phyloP scores from a whole-genome alignment of 2,329 filamentous ascomycete species.

The Fusarium chaquense region DNA sequence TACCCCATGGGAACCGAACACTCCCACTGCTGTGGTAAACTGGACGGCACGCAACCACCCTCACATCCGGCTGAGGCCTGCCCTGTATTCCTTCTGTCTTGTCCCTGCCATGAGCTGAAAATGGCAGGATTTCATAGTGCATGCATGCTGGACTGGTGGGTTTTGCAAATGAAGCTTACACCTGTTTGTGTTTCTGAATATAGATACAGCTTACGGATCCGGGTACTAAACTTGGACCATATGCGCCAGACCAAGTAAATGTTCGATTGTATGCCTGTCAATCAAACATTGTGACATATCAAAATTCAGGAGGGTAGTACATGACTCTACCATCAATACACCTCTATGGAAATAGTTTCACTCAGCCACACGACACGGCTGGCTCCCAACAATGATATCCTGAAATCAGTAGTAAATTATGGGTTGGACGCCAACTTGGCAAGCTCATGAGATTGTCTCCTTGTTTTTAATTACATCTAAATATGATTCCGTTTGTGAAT shows the following conservation, averaged over 20 bases:
- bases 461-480: neutral
- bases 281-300: neutral
- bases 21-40: constrained; percentile 21
- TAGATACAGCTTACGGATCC: neutral
- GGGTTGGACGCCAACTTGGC: neutral
- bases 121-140: constrained; percentile 15
- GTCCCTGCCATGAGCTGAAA: constrained; percentile 6
- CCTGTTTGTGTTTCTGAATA: neutral
- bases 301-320: no score
- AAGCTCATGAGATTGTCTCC: neutral
- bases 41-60: constrained; percentile 16
- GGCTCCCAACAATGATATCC: neutral
- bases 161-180: neutral
- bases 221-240: neutral
- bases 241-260: neutral
- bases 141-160: neutral
- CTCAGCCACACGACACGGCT: neutral
- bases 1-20: neutral
- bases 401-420: neutral
- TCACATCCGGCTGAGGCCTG: constrained; percentile 15
- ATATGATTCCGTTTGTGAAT: neutral
- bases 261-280: neutral
- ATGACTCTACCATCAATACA: neutral
- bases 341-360: neutral
- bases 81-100: neutral